These are phyloP conservation scores for Thyridium curvatum DNA, from an alignment of 2,329 filamentous ascomycete genomes.

Conservation along the genomic window DNA sequence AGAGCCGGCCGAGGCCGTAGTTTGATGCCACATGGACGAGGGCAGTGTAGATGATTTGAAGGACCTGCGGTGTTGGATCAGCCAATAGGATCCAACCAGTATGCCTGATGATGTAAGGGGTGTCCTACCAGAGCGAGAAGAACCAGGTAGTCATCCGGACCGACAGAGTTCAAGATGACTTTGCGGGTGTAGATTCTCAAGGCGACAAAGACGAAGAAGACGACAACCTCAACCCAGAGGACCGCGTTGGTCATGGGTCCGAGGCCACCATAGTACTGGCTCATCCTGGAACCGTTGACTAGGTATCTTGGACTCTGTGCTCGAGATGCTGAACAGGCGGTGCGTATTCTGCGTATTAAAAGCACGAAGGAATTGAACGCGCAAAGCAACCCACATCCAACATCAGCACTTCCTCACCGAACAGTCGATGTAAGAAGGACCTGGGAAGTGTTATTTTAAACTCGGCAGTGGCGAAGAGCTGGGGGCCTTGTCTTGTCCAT, in stretches of 20 bases:
- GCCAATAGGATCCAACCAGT: background rate
- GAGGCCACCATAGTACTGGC: constrained; percentile 5
- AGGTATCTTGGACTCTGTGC: too few species aligned
- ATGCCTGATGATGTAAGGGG: background rate
- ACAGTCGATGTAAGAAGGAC: too few species aligned
- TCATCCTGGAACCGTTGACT: constrained; percentile 3
- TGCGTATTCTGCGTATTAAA: too few species aligned
- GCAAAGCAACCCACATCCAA: too few species aligned
- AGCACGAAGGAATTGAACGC: too few species aligned
- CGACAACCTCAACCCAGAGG: constrained; percentile 6
- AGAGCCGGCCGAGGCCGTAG: constrained; percentile 6
- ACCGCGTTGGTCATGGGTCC: constrained; percentile 9
- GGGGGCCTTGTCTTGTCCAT: too few species aligned
- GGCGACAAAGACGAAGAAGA: constrained; percentile 17
- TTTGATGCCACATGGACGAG: background rate
- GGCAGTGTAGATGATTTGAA: constrained; percentile 6
- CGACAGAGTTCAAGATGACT: constrained; percentile 4
- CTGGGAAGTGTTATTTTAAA: too few species aligned
- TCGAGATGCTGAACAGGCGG: too few species aligned
- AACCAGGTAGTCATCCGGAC: constrained; percentile 7
- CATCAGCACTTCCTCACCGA: too few species aligned
- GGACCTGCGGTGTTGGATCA: constrained; percentile 1
- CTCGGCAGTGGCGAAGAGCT: too few species aligned
- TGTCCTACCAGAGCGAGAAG: constrained; percentile 1
- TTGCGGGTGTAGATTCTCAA: constrained; percentile 21